Evolutionary conservation across 2,329 filamentous ascomycete genomes (phyloP).

Genomic region (Lasiodiplodia gonubiensis): DNA sequence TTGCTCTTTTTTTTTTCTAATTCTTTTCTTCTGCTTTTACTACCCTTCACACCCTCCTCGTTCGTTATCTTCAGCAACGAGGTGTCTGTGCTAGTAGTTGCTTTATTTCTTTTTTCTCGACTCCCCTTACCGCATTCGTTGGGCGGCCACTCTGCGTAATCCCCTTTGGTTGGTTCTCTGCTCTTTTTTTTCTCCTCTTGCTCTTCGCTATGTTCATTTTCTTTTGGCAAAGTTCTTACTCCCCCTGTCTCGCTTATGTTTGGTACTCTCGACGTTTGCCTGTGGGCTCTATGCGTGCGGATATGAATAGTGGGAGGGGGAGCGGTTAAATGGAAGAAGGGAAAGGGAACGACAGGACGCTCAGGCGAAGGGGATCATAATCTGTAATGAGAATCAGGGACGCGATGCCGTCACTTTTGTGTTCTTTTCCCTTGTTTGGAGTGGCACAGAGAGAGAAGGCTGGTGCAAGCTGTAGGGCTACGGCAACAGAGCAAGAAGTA

Average conservation of each 20-base stretch:
- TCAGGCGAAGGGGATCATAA: conserved; percentile 25
- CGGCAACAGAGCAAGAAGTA: background rate
- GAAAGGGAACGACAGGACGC: background rate
- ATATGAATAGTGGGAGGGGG: background rate
- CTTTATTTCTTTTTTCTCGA: background rate
- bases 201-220: background rate
- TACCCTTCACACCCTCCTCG: background rate
- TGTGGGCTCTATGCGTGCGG: background rate
- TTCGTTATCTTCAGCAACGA: background rate
- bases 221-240: background rate
- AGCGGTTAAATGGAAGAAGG: background rate
- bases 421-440: background rate
- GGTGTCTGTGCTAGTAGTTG: conserved; percentile 28
- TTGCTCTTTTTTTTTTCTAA: background rate
- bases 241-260: background rate
- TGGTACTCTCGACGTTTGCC: background rate
- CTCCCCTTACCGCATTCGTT: background rate
- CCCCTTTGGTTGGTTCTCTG: background rate
- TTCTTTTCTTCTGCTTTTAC: background rate
- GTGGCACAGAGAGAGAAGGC: background rate
- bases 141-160: conserved; percentile 17
- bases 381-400: conserved; percentile 36
- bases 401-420: conserved; percentile 4
- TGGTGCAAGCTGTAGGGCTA: background rate
- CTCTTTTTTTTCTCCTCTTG: background rate